Percentiles rank a stretch among this genome's conserved stretches.
phyloP scores from a whole-genome alignment of 108 stramenopile genomes.

The Discostella pseudostelligera region DNA sequence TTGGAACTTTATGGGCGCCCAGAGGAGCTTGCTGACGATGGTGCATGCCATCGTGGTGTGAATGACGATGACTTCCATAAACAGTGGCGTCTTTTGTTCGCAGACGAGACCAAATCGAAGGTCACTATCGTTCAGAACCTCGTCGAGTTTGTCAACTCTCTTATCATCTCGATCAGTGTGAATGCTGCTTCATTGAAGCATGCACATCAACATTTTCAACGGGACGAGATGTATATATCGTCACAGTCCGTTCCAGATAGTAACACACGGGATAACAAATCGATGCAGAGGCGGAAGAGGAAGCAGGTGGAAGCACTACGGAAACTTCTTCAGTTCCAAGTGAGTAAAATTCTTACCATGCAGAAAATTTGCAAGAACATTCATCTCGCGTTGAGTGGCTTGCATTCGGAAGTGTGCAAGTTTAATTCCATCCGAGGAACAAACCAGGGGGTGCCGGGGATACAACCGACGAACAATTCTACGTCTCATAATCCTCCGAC shows the following conservation, averaged over 20 bases:
- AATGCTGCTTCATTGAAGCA: slow-evolving; percentile 38
- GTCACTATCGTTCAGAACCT: slow-evolving; percentile 19
- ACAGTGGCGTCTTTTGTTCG: slow-evolving; percentile 24
- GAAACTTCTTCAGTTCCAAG: slow-evolving; percentile 42
- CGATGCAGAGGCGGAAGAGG: slow-evolving; percentile 15
- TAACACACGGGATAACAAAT: slow-evolving; percentile 1
- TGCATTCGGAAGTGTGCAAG: slow-evolving; percentile 17
- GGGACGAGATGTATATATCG: not conserved
- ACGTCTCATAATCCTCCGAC: not conserved
- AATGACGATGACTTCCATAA: slow-evolving; percentile 5
- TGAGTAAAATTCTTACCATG: slow-evolving; percentile 32
- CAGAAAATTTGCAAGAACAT: slow-evolving; percentile 27
- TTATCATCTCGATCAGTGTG: slow-evolving; percentile 34
- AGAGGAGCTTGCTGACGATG: not conserved
- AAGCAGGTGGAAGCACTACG: slow-evolving; percentile 24
- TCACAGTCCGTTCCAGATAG: not conserved
- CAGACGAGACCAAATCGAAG: slow-evolving; percentile 12
- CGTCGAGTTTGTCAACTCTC: slow-evolving; percentile 27
- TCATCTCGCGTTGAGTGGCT: slow-evolving; percentile 8
- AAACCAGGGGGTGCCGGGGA: not conserved
- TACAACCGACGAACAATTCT: not conserved
- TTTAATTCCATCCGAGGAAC: not conserved
- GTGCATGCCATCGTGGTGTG: not conserved
- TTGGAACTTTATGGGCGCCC: slow-evolving; percentile 21
- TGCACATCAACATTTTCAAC: slow-evolving; percentile 37